phyloP scores from a whole-genome alignment of 331 rosid genomes.

The Acacia concinna region DNA sequence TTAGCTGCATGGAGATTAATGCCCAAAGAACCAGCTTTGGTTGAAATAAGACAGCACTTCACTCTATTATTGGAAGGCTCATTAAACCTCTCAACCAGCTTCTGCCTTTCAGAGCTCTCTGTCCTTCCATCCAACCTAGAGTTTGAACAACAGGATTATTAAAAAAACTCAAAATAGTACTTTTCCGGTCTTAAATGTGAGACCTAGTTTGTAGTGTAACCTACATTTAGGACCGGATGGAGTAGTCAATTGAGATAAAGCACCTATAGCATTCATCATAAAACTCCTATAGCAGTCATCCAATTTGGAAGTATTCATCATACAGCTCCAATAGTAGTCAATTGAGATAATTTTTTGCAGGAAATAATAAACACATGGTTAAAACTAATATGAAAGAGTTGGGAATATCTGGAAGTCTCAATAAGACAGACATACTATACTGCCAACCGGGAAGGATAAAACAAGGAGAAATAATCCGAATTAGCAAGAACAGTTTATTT shows the following conservation, averaged over 20 bases:
- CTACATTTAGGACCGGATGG: no score
- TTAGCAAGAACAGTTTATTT: not conserved
- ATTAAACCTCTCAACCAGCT: conserved; percentile 85
- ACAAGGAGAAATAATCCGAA: conserved; percentile 2
- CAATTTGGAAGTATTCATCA: conserved; percentile 2
- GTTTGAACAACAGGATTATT: conserved; percentile 9
- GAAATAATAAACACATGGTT: not conserved
- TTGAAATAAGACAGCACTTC: conserved; percentile 87
- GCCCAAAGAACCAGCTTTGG: conserved; percentile 93
- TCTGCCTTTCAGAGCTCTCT: conserved; percentile 93
- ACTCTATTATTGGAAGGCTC: conserved; percentile 87
- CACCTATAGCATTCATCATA: no score
- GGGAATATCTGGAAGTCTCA: conserved; percentile 4
- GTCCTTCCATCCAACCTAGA: conserved; percentile 97
- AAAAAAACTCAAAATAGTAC: not conserved
- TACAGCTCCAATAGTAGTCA: not conserved
- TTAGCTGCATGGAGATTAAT: conserved; percentile 97
- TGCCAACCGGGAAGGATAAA: not conserved
- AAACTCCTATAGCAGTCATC: not conserved
- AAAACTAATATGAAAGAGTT: conserved; percentile 19
- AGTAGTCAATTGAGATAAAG: not conserved
- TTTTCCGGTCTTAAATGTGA: no score
- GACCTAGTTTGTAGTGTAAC: no score
- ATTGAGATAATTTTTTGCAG: not conserved
- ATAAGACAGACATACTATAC: conserved; percentile 1